A percentile compares a stretch with the other conserved stretches of the same genome.
These are phyloP conservation scores for Penicillium sp. DNA, from an alignment of 2,329 filamentous ascomycete species.

Conservation along the genomic window DNA sequence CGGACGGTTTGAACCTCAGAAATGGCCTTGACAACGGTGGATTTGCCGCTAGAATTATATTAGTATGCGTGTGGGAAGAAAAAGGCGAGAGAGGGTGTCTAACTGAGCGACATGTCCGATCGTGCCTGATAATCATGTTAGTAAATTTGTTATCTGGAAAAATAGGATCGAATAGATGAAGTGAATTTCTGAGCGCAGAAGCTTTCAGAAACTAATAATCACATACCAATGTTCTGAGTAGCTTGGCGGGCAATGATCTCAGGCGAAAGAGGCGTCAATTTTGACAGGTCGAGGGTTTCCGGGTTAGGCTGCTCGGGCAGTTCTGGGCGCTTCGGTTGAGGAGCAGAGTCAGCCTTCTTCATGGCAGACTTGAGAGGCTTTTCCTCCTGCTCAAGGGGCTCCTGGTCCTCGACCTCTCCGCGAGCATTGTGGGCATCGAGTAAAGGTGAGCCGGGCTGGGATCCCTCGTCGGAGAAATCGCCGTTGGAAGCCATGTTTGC, in stretches of 20 bases:
- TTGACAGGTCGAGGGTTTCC: slow-evolving; percentile 78
- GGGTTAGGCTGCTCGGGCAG: slow-evolving; percentile 92
- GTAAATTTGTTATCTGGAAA: neutral
- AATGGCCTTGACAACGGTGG: slow-evolving; percentile 98
- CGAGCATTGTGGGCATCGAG: slow-evolving; percentile 54
- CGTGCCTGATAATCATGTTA: slow-evolving; percentile 39
- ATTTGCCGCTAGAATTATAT: slow-evolving; percentile 66
- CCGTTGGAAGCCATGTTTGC: slow-evolving; percentile 57
- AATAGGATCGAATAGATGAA: neutral
- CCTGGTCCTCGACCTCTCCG: slow-evolving; percentile 74
- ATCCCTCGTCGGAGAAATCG: slow-evolving; percentile 56
- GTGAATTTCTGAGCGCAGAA: neutral
- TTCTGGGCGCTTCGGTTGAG: slow-evolving; percentile 61
- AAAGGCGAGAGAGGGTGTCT: neutral
- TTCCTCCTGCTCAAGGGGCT: slow-evolving; percentile 60
- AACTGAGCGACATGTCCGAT: slow-evolving; percentile 93
- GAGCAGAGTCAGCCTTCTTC: slow-evolving; percentile 67
- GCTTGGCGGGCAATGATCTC: slow-evolving; percentile 98
- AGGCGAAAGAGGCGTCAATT: slow-evolving; percentile 79
- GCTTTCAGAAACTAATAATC: neutral
- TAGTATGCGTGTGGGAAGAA: neutral
- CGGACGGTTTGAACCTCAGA: slow-evolving; percentile 98
- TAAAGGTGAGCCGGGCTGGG: slow-evolving; percentile 56
- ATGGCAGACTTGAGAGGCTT: slow-evolving; percentile 79
- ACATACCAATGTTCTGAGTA: slow-evolving; percentile 92